Evolutionary conservation across 2,329 filamentous ascomycete genomes (phyloP), one percentile per base, ranked within the genome.

Genomic region (Camillea tinctor): DNA sequence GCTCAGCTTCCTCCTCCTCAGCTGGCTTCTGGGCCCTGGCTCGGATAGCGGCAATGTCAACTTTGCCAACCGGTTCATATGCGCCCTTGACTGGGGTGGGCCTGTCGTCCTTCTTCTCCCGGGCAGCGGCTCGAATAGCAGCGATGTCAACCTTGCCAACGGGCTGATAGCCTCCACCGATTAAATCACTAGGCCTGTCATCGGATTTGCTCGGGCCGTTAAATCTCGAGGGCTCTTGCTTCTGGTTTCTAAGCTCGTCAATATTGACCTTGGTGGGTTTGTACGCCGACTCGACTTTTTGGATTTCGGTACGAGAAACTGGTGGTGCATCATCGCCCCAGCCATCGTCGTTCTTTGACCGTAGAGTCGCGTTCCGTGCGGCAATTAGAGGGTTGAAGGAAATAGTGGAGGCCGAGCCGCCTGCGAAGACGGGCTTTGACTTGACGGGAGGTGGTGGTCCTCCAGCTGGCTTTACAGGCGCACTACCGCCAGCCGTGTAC

Each of bases 131-230:
- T 64, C 95, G 87, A 67, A 99, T 90, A 44, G 92, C 93, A 22
- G 90, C 90, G 76, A 99, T 98, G 71, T 99, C 93, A n/a, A 99
- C 91, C 79, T 97, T 98, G 59, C 95, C 95, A 68, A 99, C 81
- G 20, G 95, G 95, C 74, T 97, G 92, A 76, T 99, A 99, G 17
- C 84, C 89, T 51, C 95, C 95, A 71, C 79, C 90, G 55, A 98
- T 87, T 20, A 97, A 85, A 71, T 93, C 89, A 22, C 71, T 66
- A 40, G 76, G 67, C 36, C 76, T 74, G 53, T 85, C 80, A 52
- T 84, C 77, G 44, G 73, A 71, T 56, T 75, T 73, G 49, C 78
- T 69, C 26, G 81, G 74, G 56, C 79, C 75, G 57, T 82, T 79
- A 71, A 84, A 86, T 65, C 84, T 78, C n/a, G 89, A 86, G 11